A percentile compares a stretch with the other conserved stretches of the same genome.
Conservation (phyloP, 2,329 filamentous ascomycete species). For the Colletotrichum noveboracense region DNA sequence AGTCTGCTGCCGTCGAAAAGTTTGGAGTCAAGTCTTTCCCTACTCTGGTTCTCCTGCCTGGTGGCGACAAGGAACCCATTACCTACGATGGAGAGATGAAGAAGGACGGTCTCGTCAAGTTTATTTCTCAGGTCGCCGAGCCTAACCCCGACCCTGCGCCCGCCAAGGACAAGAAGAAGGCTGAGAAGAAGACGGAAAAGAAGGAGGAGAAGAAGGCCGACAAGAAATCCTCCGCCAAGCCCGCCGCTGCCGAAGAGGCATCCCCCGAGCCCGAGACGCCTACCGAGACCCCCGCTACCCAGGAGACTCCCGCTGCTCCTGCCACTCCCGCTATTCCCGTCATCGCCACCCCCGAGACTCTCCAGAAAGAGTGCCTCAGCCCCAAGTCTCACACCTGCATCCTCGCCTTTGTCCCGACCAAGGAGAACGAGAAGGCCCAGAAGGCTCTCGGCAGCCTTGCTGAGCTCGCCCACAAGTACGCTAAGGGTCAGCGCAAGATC, state of each 20-base stretch:
- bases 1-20: constrained; percentile 70
- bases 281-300: constrained; percentile 32
- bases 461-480: constrained; percentile 78
- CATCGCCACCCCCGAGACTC: constrained; percentile 66
- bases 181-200: constrained; percentile 38
- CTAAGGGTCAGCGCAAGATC: constrained; percentile 66
- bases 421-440: constrained; percentile 53
- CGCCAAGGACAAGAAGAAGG: constrained; percentile 48
- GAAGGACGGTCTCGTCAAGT: constrained; percentile 81
- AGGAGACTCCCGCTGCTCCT: constrained; percentile 29
- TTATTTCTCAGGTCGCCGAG: constrained; percentile 77
- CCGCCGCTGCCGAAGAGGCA: constrained; percentile 23
- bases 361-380: constrained; percentile 75
- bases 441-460: constrained; percentile 69
- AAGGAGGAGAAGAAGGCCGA: constrained; percentile 22
- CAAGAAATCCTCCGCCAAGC: constrained; percentile 4
- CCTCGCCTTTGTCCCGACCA: constrained; percentile 70
- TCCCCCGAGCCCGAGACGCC: constrained; percentile 39
- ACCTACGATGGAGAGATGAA: constrained; percentile 84
- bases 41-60: constrained; percentile 79
- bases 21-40: constrained; percentile 84
- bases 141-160: constrained; percentile 81
- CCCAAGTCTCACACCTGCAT: constrained; percentile 83
- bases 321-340: constrained; percentile 67
- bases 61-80: constrained; percentile 69